These are phyloP conservation scores for Pythium rishiriense DNA, from an alignment of 352 stramenopile species.

Conservation along the genomic window DNA sequence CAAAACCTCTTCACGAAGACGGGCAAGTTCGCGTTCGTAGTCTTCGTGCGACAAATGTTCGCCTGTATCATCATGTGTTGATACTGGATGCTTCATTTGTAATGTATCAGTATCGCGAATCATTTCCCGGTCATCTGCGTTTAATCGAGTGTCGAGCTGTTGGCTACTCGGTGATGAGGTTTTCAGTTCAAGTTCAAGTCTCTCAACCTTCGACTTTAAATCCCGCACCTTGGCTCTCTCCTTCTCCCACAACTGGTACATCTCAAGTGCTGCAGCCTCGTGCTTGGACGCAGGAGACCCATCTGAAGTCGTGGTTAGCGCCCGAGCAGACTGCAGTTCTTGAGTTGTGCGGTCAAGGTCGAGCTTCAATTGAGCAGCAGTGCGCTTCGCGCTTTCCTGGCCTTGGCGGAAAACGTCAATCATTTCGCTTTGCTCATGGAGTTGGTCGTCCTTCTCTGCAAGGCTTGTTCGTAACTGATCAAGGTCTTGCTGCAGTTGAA, in stretches of 20 bases:
- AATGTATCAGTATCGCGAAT: not conserved
- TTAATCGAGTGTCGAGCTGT: not conserved
- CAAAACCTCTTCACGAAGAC: not conserved
- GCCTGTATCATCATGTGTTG: not conserved
- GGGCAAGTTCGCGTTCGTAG: constrained; percentile 1
- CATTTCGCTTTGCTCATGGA: constrained; percentile 43
- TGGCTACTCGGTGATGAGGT: not conserved
- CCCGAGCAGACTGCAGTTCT: constrained; percentile 1
- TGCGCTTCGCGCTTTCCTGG: constrained; percentile 27
- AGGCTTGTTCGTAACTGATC: constrained; percentile 27
- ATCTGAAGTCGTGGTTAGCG: not conserved
- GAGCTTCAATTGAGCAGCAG: constrained; percentile 8
- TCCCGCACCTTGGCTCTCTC: constrained; percentile 27
- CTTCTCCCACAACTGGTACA: constrained; percentile 35
- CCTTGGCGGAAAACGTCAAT: constrained; percentile 21
- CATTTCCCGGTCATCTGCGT: not conserved
- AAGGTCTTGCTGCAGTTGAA: constrained; percentile 34
- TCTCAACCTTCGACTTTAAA: constrained; percentile 15
- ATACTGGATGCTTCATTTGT: not conserved
- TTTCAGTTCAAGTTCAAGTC: not conserved
- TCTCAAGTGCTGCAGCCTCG: constrained; percentile 27
- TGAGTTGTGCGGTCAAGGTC: constrained; percentile 8
- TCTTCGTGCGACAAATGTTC: not conserved
- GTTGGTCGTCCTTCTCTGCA: constrained; percentile 27
- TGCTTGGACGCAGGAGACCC: constrained; percentile 16